Evolutionary conservation across 2,329 filamentous ascomycete genomes (phyloP).

Genomic region (Xylaria sp.): DNA sequence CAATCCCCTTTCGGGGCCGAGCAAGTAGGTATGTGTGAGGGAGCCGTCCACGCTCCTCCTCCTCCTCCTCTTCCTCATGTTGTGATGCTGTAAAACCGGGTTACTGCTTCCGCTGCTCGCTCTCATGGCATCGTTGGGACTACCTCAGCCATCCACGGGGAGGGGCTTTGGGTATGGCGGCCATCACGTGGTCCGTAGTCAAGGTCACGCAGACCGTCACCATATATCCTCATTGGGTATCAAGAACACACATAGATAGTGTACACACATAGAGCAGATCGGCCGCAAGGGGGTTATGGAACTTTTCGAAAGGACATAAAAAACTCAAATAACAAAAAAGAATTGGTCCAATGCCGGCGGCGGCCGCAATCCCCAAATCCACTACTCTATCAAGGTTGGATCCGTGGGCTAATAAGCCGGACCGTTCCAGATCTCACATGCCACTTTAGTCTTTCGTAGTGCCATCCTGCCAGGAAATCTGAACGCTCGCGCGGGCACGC

Average conservation of each 20-base stretch:
- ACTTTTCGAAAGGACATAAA: no score
- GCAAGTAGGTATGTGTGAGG: constrained; percentile 6
- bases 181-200: constrained; percentile 26
- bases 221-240: constrained; percentile 30
- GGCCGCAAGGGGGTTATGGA: constrained; percentile 28
- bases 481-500: constrained; percentile 18
- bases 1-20: constrained; percentile 18
- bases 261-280: no score
- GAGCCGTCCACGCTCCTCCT: no score
- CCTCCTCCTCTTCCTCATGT: constrained; percentile 2
- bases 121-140: constrained; percentile 16
- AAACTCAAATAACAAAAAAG: no score
- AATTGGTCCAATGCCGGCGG: constrained; percentile 19
- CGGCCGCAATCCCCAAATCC: constrained; percentile 2
- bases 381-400: constrained; percentile 16
- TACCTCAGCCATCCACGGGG: constrained; percentile 20
- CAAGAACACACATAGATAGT: constrained; percentile 22
- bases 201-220: constrained; percentile 22
- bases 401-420: constrained; percentile 24
- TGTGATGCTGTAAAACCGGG: constrained; percentile 15
- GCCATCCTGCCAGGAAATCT: constrained; percentile 22
- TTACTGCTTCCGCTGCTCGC: constrained; percentile 10
- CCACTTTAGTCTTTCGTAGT: constrained; percentile 14
- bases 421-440: constrained; percentile 30
- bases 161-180: constrained; percentile 17